These are phyloP conservation scores for Aristolochia contorta DNA, from an alignment of 164 flowering plant species.

Conservation along the genomic window DNA sequence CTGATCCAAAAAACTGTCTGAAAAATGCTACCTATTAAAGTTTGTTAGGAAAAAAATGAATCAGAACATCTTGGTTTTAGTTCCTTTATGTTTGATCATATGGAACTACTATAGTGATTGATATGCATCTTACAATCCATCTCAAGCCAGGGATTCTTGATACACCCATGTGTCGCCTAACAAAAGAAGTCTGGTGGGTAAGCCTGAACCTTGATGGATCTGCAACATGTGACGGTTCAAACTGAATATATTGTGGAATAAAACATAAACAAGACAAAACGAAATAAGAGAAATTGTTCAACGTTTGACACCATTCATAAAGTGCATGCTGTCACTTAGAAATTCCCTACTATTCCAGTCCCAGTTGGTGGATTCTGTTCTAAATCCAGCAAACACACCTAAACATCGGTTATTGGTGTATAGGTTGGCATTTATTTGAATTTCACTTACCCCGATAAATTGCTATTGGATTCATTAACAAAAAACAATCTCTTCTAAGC, in stretches of 20 bases:
- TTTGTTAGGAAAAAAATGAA: neutral
- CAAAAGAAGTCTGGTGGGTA: slow-evolving; percentile 60
- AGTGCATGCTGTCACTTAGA: too few relatives aligned
- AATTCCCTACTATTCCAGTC: too few relatives aligned
- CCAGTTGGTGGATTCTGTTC: too few relatives aligned
- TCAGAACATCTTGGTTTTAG: neutral
- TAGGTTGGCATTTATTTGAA: too few relatives aligned
- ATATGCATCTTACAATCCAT: slow-evolving; percentile 48
- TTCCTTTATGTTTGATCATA: neutral
- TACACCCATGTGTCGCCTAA: slow-evolving; percentile 36
- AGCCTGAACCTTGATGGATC: slow-evolving; percentile 67
- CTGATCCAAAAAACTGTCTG: slow-evolving; percentile 58
- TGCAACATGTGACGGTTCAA: slow-evolving; percentile 13
- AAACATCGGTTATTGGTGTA: too few relatives aligned
- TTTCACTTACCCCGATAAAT: too few relatives aligned
- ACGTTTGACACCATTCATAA: too few relatives aligned
- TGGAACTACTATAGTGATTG: neutral
- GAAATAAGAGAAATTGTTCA: neutral
- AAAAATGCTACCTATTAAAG: slow-evolving; percentile 50
- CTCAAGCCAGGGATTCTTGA: slow-evolving; percentile 38
- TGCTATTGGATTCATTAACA: too few relatives aligned
- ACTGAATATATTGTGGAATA: neutral
- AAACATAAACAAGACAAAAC: neutral
- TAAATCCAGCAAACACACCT: too few relatives aligned
- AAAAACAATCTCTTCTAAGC: too few relatives aligned